Evolutionary conservation across 2,329 filamentous ascomycete genomes (phyloP).

Genomic region (Botrytis fragariae): DNA sequence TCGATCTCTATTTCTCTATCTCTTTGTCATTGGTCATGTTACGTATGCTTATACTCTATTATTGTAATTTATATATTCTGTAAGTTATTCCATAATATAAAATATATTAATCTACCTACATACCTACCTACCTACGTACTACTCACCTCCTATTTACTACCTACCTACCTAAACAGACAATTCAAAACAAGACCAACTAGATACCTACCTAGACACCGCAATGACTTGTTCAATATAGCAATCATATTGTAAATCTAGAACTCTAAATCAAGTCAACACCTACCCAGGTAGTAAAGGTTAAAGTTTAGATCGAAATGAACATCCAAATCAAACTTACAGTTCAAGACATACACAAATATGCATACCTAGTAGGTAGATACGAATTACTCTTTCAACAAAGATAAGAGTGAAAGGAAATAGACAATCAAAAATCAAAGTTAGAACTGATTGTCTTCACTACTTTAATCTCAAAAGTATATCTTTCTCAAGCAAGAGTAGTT

Average conservation of each 20-base stretch:
- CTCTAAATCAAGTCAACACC: too few relatives aligned
- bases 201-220: neutral
- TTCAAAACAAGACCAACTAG: neutral
- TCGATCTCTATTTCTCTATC: too few relatives aligned
- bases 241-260: neutral
- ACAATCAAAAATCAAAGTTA: neutral
- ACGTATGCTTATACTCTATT: too few relatives aligned
- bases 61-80: too few relatives aligned
- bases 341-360: neutral
- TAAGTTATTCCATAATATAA: too few relatives aligned
- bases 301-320: neutral
- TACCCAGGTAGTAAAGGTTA: neutral
- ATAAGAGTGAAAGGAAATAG: neutral
- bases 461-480: neutral
- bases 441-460: neutral
- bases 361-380: neutral
- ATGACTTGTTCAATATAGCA: too few relatives aligned
- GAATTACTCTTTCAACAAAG: neutral
- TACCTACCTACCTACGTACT: neutral
- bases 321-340: neutral
- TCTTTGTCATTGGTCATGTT: too few relatives aligned
- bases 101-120: neutral
- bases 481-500: neutral
- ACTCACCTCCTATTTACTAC: too few relatives aligned
- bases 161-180: too few relatives aligned